These are phyloP conservation scores for Aphanomyces astaci DNA, from an alignment of 352 stramenopile species.

Conservation along the genomic window DNA sequence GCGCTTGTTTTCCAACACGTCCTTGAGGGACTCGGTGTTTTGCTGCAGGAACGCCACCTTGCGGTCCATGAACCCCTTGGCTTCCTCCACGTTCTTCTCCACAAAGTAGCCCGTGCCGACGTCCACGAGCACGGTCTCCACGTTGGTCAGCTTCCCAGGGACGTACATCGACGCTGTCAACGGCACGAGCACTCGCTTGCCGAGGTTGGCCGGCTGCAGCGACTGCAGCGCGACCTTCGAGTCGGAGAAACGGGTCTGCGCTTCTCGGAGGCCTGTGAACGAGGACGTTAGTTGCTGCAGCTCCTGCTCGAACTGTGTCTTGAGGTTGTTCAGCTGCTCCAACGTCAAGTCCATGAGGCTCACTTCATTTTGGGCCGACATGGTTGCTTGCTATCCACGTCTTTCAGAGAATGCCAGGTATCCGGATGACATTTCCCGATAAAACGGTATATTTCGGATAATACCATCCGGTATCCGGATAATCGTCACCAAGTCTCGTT, in stretches of 20 bases:
- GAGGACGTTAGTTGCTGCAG: slow-evolving; percentile 65
- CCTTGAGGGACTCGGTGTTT: slow-evolving; percentile 90
- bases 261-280: slow-evolving; percentile 61
- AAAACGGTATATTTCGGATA: not conserved
- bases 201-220: slow-evolving; percentile 47
- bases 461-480: not conserved
- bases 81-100: slow-evolving; percentile 86
- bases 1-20: slow-evolving; percentile 71
- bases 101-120: slow-evolving; percentile 94
- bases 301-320: slow-evolving; percentile 82
- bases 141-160: slow-evolving; percentile 78
- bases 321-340: slow-evolving; percentile 89
- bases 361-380: slow-evolving; percentile 36
- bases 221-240: slow-evolving; percentile 63
- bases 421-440: slow-evolving; percentile 9
- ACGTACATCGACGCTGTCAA: slow-evolving; percentile 94
- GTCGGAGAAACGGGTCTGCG: slow-evolving; percentile 66
- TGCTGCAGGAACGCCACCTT: slow-evolving; percentile 89
- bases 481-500: not conserved
- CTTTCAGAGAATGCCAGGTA: not conserved
- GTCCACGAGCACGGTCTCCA: slow-evolving; percentile 87
- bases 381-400: slow-evolving; percentile 4
- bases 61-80: slow-evolving; percentile 86
- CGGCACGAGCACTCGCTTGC: slow-evolving; percentile 88
- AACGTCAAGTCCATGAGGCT: slow-evolving; percentile 85